Evolutionary conservation across 352 stramenopile species (phyloP), one percentile per base, ranked within the genome.

Genomic region (Phytopythium chamaehyphon): DNA sequence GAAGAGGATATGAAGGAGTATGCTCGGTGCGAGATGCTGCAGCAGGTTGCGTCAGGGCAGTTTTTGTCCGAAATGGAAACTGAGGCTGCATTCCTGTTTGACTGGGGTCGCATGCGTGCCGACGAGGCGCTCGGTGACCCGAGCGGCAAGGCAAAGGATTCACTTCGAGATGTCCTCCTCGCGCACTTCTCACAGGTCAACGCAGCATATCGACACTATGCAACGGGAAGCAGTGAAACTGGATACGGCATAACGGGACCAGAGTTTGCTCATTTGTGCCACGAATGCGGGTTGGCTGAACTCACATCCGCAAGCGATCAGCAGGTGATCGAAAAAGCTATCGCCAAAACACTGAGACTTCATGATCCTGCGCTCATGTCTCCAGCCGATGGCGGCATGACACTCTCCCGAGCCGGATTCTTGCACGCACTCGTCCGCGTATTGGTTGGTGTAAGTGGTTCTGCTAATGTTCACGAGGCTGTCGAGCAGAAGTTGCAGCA

Each of bases 61-160:
- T 89, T 91, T 51, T 75, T 87, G 59, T 88, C 80, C 9, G 76
- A 91, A 36, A 77, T 88, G 63, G 83, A 91, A 47, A 47, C 90
- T 24, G 83, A 91, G 49, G 81, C 80, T 24, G 83, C 81, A 19
- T 93, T 93, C 53, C 58, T 89, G 36, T 89, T 88, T 58, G 83
- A 93, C 53, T 87, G 80, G 80, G 63, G 72, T 22, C 71, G 69
- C 23, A 53, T 90, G 8, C 62, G 56, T 18, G 50, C 73, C 8
- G 80, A 91, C 28, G 80, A 88, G 5, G 53, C 90, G 18, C 19
- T 69, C 22, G 14, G 22, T 4, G 59, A 73, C 47, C 59, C 61
- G 7, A 73, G 83, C 23, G n/a, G 46, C 26, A 78, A 77, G 28
- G 69, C 82, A 31, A 59, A 63, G 9, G 73, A 80, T 1, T 59